phyloP scores from a whole-genome alignment of 441 rosid genomes.

The Geranium incanum region DNA sequence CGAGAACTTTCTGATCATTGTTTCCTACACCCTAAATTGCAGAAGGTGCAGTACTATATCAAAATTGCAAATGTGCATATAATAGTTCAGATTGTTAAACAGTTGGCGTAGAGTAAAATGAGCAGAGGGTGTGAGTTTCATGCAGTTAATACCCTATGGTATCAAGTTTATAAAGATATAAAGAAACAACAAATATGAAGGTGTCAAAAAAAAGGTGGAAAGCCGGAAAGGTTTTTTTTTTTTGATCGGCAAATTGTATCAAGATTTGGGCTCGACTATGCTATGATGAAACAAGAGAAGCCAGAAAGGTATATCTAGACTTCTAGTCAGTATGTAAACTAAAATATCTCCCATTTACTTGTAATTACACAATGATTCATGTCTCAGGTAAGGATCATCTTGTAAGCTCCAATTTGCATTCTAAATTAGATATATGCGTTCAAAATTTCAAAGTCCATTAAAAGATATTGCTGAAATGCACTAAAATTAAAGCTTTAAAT shows the following conservation, averaged over 20 bases:
- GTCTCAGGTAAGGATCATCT: not conserved
- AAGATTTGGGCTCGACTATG: too few species aligned
- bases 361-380: not conserved
- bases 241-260: too few species aligned
- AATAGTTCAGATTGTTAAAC: not conserved
- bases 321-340: not conserved
- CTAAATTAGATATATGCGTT: not conserved
- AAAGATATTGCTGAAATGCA: not conserved
- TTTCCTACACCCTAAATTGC: slow-evolving; percentile 80
- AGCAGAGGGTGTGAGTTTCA: not conserved
- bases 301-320: not conserved
- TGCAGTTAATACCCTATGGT: not conserved
- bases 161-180: not conserved
- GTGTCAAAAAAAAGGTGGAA: not conserved
- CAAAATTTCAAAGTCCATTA: not conserved
- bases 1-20: slow-evolving; percentile 90
- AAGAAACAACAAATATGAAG: not conserved
- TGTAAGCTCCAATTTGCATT: not conserved
- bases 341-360: not conserved
- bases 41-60: slow-evolving; percentile 10
- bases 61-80: slow-evolving; percentile 1
- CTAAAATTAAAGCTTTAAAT: not conserved
- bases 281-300: too few species aligned
- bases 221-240: too few species aligned
- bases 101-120: not conserved